These are phyloP conservation scores for Tylopilus cervinicoccineus DNA, from an alignment of 768 basidiomycete species.

Conservation along the genomic window DNA sequence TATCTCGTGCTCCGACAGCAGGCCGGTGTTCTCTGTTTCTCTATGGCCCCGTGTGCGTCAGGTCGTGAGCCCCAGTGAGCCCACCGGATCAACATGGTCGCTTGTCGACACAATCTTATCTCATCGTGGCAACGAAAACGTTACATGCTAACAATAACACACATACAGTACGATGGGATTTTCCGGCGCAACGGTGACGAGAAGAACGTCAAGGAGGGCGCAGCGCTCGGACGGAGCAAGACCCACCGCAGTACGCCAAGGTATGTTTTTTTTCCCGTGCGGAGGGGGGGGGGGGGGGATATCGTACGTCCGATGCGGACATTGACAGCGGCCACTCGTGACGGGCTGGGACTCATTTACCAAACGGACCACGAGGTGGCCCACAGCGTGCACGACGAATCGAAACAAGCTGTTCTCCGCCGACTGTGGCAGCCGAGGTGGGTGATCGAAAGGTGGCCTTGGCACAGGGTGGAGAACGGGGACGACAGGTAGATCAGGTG, in stretches of 20 bases:
- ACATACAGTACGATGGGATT: neutral
- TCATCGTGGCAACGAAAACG: constrained; percentile 7
- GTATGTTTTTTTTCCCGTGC: neutral
- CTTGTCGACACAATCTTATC: constrained; percentile 22
- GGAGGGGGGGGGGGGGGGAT: neutral
- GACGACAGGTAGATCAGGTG: too few species aligned
- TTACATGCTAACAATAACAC: neutral
- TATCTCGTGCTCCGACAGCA: too few species aligned
- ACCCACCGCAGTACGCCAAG: too few species aligned
- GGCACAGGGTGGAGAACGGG: too few species aligned
- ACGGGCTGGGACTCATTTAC: neutral
- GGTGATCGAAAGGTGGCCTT: too few species aligned
- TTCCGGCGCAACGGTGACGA: too few species aligned
- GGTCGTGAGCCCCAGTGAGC: constrained; percentile 6
- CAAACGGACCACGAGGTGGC: too few species aligned
- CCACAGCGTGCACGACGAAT: neutral
- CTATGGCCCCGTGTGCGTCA: constrained; percentile 31
- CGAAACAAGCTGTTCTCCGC: neutral
- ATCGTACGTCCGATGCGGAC: constrained; percentile 1
- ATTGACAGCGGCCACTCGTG: neutral
- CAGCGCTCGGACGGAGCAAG: neutral
- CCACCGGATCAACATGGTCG: constrained; percentile 25
- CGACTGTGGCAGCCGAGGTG: constrained; percentile 2
- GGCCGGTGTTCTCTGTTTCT: too few species aligned
- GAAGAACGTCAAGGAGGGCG: neutral